phyloP scores from a whole-genome alignment of 2,329 filamentous ascomycete genomes.

The Ilyonectria mors-panacis region DNA sequence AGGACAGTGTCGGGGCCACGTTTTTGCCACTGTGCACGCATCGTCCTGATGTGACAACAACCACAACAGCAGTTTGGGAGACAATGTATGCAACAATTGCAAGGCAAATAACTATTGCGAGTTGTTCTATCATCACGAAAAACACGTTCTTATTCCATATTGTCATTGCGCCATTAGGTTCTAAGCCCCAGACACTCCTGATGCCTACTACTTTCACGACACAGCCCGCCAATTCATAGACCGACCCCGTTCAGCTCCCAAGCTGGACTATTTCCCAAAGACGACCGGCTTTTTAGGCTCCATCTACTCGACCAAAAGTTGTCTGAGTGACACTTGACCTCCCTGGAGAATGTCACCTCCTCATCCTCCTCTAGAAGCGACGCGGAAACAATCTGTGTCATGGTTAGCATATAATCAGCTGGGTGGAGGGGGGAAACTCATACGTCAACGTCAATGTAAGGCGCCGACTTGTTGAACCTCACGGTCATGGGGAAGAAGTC shows the following conservation, averaged over 20 bases:
- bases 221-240: slow-evolving; percentile 45
- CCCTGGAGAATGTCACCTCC: slow-evolving; percentile 86
- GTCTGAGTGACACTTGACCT: slow-evolving; percentile 83
- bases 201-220: slow-evolving; percentile 40
- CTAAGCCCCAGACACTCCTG: slow-evolving; percentile 47
- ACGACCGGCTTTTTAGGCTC: slow-evolving; percentile 38
- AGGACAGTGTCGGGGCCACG: not conserved
- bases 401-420: slow-evolving; percentile 26
- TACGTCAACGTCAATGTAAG: slow-evolving; percentile 95
- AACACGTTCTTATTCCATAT: slow-evolving; percentile 43
- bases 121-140: slow-evolving; percentile 20
- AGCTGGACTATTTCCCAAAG: slow-evolving; percentile 30
- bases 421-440: slow-evolving; percentile 57
- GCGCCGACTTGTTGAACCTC: slow-evolving; percentile 86
- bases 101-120: not conserved
- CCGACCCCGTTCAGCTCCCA: slow-evolving; percentile 30
- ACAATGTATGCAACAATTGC: not conserved
- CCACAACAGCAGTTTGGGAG: not conserved
- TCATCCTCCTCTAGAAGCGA: slow-evolving; percentile 82
- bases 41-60: not conserved
- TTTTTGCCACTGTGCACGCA: not conserved
- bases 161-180: slow-evolving; percentile 51
- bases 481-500: slow-evolving; percentile 99
- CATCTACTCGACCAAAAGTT: slow-evolving; percentile 81
- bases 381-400: slow-evolving; percentile 73